Base-by-base conservation (phyloP, 192 early-diverging fungal species). In the Thamnidium elegans region DNA sequence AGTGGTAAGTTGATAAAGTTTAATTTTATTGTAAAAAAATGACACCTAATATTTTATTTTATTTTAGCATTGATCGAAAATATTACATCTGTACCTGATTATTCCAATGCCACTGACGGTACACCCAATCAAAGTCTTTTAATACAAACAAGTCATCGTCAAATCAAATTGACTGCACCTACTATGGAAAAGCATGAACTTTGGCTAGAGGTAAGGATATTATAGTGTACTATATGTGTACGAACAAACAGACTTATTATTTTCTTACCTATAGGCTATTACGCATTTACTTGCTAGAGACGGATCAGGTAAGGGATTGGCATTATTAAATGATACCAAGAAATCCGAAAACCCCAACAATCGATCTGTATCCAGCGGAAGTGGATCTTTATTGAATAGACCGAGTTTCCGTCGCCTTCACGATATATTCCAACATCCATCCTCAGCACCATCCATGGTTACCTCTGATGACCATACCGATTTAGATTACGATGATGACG, bases 91-190 rank as follows among this genome's bases (percentile, higher is more conserved):
- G 78, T 85, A 0, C 66, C 72, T 7, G 86, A 89, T 55, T 59
- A 74, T 30, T 73, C 67, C 17, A 19, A 63, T 9, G 75, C 61
- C 1, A 74, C 70, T 6, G 58, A 55, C 21, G 73, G 72, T 26
- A 68, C 84, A 60, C 86, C 86, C 1, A 64, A 70, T 43, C 78
- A 85, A 62, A 86, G 84, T 62, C 73, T 91, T 44, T 43, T 90
- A 19, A 70, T 92, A 3, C 78, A 82, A 21, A 92, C 90, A n/a
- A 79, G 76, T 11, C 83, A 78, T 51, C 81, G 90, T 17, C 83
- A 89, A 70, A 68, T 92, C 52, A 92, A 92, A 73, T 65, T 92
- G 69, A 89, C 79, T 53, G 90, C 90, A 9, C 78, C 76, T 4
- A 79, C 72, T 8, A 82, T 82, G 54, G 81, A 84, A 20, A 81